Conservation (phyloP, 371 early-diverging fungal genomes). For the Mortierella sp. region DNA sequence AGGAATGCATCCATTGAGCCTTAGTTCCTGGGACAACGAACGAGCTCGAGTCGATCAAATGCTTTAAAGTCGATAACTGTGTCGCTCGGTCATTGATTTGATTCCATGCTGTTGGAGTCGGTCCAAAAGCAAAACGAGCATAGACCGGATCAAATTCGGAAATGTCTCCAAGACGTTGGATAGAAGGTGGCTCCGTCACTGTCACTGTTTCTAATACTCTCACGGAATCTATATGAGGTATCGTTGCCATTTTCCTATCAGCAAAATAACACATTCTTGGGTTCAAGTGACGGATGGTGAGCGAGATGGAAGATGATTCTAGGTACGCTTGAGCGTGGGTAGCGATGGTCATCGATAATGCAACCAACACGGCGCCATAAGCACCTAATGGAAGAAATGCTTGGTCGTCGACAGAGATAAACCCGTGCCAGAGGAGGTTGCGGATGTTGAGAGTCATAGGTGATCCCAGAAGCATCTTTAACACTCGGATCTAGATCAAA, state of each 20-base stretch:
- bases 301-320: not conserved
- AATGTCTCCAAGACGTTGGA: not conserved
- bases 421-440: slow-evolving; percentile 53
- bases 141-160: slow-evolving; percentile 19
- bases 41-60: slow-evolving; percentile 8
- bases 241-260: not conserved
- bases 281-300: slow-evolving; percentile 11
- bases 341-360: slow-evolving; percentile 36
- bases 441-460: slow-evolving; percentile 49
- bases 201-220: too few relatives aligned
- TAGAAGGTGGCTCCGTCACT: not conserved
- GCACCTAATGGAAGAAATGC: slow-evolving; percentile 28
- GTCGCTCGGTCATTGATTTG: not conserved
- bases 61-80: not conserved
- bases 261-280: slow-evolving; percentile 14
- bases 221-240: too few relatives aligned
- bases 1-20: slow-evolving; percentile 25
- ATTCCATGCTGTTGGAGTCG: not conserved
- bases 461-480: slow-evolving; percentile 44
- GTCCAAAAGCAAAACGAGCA: slow-evolving; percentile 10
- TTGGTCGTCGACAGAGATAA: slow-evolving; percentile 28
- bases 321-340: not conserved
- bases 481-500: slow-evolving; percentile 19
- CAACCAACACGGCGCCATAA: slow-evolving; percentile 44
- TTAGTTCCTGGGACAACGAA: slow-evolving; percentile 31